Base-by-base conservation (phyloP, 768 basidiomycete species). In the Gymnopilus dilepis region DNA sequence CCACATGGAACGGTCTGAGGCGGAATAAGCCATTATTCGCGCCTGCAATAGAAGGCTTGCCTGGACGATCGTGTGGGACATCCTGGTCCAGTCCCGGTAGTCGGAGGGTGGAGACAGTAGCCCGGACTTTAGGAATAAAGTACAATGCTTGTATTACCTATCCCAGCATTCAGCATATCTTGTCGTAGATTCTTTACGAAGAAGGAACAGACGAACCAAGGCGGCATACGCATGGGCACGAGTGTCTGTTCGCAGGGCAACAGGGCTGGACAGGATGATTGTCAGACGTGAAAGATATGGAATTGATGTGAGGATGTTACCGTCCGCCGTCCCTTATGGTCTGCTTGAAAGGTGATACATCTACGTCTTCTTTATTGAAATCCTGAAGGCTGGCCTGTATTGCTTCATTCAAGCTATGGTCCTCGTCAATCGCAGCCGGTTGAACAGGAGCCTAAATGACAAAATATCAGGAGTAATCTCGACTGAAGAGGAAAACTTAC, bases 311-410 rank as follows among this genome's bases (percentile, higher is more conserved):
- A 31, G 9, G n/a, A 6, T 72, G 84, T 56, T 38, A 89, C 90
- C 86, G 79, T 55, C 84, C 82, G 61, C 82, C 84, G 63, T 86
- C 81, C 24, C 90, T 78, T 2, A 86, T 66, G 30, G 78, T 76
- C 30, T 86, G 76, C 57, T 87, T 82, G 3, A 84, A 66, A 0
- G 86, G 82, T 34, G 82, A 75, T 22, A 80, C 77, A 52, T 86
- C 40, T n/a, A 28, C 85, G 34, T 80, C 76, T 37, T 78, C 77
- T 3, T 87, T 86, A 24, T 80, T 76, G 64, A 85, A 81, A 19
- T 84, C 83, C 52, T 85, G 79, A 58, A 91, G 74, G 70, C 89
- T 91, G 4, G 86, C 89, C 72, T 88, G 84, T 42, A 92, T 90
- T 0, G 89, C 91, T 26, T 86, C 85, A 65, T 84, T 86, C 73